phyloP scores from a whole-genome alignment of 2,329 filamentous ascomycete genomes.

The Calcarisporium arbuscula region DNA sequence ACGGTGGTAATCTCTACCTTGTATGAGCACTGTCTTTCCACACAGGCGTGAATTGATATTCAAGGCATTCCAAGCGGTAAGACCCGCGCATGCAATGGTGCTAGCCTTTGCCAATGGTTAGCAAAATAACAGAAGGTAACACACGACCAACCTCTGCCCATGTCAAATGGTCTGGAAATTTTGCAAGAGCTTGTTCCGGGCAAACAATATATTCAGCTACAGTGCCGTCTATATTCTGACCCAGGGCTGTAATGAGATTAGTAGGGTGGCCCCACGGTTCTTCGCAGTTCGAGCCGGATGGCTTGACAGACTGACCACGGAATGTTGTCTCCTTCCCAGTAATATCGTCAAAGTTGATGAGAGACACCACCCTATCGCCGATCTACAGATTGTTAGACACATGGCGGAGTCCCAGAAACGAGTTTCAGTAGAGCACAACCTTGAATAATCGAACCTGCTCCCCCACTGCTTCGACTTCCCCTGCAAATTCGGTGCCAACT shows the following conservation, averaged over 20 bases:
- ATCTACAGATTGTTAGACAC: too few species aligned
- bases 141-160: constrained; percentile 4
- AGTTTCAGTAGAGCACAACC: too few species aligned
- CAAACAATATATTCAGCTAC: constrained; percentile 5
- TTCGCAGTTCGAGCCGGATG: not conserved
- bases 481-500: constrained; percentile 4
- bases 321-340: constrained; percentile 3
- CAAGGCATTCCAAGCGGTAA: constrained; percentile 6
- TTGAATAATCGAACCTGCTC: constrained; percentile 1
- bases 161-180: constrained; percentile 3
- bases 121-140: too few species aligned
- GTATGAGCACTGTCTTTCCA: constrained; percentile 6
- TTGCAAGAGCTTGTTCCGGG: constrained; percentile 2
- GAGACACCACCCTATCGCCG: not conserved
- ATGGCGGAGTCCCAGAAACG: too few species aligned
- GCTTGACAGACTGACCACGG: not conserved
- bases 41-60: constrained; percentile 1
- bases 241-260: not conserved
- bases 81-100: constrained; percentile 3
- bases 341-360: constrained; percentile 5
- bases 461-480: constrained; percentile 2
- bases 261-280: too few species aligned
- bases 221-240: constrained; percentile 4
- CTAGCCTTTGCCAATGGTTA: constrained; percentile 2
- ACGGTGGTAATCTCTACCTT: not conserved